These are phyloP conservation scores for Nakazawaea pomicola DNA, from an alignment of 805 yeast genomes.

Conservation along the genomic window DNA sequence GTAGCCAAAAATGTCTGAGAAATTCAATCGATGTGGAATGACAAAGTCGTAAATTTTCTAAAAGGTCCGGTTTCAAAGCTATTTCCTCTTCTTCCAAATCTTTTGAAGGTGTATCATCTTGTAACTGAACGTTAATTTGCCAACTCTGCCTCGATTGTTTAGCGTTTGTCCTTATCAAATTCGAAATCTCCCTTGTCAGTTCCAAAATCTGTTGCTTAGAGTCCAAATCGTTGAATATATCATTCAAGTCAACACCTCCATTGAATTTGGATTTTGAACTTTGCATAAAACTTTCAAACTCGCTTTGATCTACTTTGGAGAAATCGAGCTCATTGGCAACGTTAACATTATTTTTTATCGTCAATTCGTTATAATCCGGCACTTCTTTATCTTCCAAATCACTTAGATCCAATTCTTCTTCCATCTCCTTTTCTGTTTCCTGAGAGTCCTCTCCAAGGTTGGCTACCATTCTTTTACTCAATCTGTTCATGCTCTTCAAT, in stretches of 20 bases:
- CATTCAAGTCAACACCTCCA: conserved; percentile 21
- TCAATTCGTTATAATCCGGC: conserved; percentile 49
- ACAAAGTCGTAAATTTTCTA: conserved; percentile 52
- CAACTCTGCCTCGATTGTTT: conserved; percentile 47
- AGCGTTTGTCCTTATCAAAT: conserved; percentile 46
- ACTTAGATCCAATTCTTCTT: conserved; percentile 37
- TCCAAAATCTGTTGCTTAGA: conserved; percentile 32
- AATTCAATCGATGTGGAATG: conserved; percentile 76
- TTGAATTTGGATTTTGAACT: conserved; percentile 18
- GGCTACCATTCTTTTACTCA: conserved; percentile 76
- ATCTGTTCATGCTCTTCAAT: conserved; percentile 82
- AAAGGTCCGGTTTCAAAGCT: conserved; percentile 18
- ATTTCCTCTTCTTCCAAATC: conserved; percentile 11
- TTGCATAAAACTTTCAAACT: conserved; percentile 20
- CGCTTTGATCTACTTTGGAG: conserved; percentile 16
- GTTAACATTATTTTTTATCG: conserved; percentile 25
- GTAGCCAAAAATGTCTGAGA: conserved; percentile 69
- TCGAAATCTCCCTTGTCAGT: conserved; percentile 39
- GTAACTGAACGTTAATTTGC: conserved; percentile 28
- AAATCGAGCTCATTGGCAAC: conserved; percentile 20
- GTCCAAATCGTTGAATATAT: conserved; percentile 19
- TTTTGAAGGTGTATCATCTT: conserved; percentile 21
- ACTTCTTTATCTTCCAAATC: conserved; percentile 46
- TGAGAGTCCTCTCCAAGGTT: conserved; percentile 37
- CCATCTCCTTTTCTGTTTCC: conserved; percentile 29